These are phyloP conservation scores for Ganoderma sp. DNA, from an alignment of 1,284 basidiomycete species.

Conservation along the genomic window DNA sequence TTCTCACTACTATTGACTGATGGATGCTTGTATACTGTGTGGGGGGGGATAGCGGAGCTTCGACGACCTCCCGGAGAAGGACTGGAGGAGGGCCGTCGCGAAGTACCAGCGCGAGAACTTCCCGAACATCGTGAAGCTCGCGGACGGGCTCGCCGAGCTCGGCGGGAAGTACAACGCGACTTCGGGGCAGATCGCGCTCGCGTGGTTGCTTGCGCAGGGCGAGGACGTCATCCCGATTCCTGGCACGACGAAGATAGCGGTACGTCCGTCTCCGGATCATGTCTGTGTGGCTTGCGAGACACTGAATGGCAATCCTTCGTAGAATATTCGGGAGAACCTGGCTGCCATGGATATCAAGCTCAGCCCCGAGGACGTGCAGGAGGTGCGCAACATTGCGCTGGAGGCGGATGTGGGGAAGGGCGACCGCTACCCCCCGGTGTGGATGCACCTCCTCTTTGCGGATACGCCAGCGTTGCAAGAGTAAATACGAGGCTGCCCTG, in stretches of 20 bases:
- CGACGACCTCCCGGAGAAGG: conserved; percentile 57
- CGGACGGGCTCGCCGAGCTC: background rate
- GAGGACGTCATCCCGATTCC: conserved; percentile 49
- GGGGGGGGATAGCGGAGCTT: conserved; percentile 43
- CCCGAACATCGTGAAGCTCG: conserved; percentile 46
- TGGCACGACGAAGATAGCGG: conserved; percentile 39
- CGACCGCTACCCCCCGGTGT: background rate
- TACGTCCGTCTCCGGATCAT: conserved; percentile 32
- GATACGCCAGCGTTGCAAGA: background rate
- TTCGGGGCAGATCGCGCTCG: conserved; percentile 50
- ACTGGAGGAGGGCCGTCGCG: conserved; percentile 45
- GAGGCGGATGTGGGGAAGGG: conserved; percentile 27
- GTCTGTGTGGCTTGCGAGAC: conserved; percentile 33
- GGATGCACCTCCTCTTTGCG: background rate
- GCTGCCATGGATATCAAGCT: conserved; percentile 42
- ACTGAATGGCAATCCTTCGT: background rate
- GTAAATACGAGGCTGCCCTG: background rate
- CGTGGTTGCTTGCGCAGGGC: conserved; percentile 52
- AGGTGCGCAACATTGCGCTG: conserved; percentile 42
- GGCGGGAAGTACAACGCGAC: conserved; percentile 37
- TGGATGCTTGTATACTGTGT: background rate
- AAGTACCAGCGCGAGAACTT: conserved; percentile 50
- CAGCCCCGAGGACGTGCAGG: conserved; percentile 40
- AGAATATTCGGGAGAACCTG: conserved; percentile 37
- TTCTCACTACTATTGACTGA: background rate